A percentile compares a stretch with the other conserved stretches of the same genome.
These are phyloP conservation scores for Fraxinus sp. DNA, from an alignment of 305 asterid genomes.

Conservation along the genomic window DNA sequence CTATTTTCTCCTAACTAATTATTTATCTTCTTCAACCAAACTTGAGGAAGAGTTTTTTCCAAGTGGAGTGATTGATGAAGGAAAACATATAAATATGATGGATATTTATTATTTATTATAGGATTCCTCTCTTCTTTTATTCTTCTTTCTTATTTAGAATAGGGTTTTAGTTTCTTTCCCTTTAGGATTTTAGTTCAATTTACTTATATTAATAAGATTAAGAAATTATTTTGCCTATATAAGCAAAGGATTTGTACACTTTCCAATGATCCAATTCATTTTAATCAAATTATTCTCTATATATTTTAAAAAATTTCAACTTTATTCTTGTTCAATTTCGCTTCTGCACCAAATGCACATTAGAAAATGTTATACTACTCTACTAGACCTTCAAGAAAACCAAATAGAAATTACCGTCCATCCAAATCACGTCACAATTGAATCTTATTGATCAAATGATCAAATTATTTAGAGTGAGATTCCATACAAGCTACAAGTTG, in stretches of 20 bases:
- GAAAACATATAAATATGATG: not conserved
- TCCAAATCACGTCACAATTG: not conserved
- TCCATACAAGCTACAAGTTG: not conserved
- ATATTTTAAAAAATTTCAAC: not conserved
- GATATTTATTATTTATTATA: not conserved
- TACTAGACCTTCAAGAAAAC: not conserved
- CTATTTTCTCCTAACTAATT: not conserved
- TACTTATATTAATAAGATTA: not conserved
- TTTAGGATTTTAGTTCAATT: not conserved
- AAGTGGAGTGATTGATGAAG: not conserved
- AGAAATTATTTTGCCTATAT: not conserved
- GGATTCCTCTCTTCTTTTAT: not conserved
- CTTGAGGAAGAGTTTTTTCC: not conserved
- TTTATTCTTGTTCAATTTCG: not conserved
- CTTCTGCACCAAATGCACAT: not conserved
- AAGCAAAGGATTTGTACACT: not conserved
- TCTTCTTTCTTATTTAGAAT: not conserved
- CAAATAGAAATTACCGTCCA: not conserved
- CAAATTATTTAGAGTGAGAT: not conserved
- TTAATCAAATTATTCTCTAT: not conserved
- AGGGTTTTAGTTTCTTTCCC: not conserved
- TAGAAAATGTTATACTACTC: not conserved
- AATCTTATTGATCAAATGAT: not conserved
- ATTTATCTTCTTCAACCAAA: not conserved
- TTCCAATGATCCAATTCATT: not conserved